These are phyloP conservation scores for Krasilnikovozyma curviuscula DNA, from an alignment of 768 basidiomycete genomes.

Conservation along the genomic window DNA sequence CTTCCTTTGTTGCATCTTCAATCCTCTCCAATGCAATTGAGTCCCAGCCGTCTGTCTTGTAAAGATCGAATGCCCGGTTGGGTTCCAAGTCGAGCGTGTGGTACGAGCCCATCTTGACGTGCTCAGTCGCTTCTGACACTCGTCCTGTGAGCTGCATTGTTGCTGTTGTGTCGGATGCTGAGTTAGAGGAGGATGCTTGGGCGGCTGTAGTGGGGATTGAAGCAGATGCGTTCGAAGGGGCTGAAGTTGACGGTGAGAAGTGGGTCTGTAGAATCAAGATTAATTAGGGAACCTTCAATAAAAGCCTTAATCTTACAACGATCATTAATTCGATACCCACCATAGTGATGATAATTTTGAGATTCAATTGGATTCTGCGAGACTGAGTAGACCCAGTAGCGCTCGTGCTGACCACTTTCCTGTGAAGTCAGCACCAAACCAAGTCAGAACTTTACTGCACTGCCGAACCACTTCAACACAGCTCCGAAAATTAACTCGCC, in stretches of 20 bases:
- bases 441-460: not conserved
- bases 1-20: slow-evolving; percentile 75
- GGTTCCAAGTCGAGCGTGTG: slow-evolving; percentile 88
- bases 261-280: not conserved
- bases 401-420: too few species aligned
- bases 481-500: slow-evolving; percentile 31
- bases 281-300: slow-evolving; percentile 2
- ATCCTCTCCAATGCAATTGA: slow-evolving; percentile 63
- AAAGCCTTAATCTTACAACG: not conserved
- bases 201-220: slow-evolving; percentile 12
- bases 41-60: slow-evolving; percentile 78
- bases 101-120: slow-evolving; percentile 79
- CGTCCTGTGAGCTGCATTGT: slow-evolving; percentile 68
- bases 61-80: slow-evolving; percentile 74
- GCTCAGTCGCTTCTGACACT: slow-evolving; percentile 64
- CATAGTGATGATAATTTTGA: slow-evolving; percentile 61
- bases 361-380: slow-evolving; percentile 60
- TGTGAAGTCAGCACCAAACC: not conserved
- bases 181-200: slow-evolving; percentile 29
- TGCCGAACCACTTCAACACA: not conserved
- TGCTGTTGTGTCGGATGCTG: slow-evolving; percentile 29
- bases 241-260: slow-evolving; percentile 2
- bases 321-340: slow-evolving; percentile 27
- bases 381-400: slow-evolving; percentile 90
- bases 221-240: slow-evolving; percentile 4